These are phyloP conservation scores for Cadophora luteo-olivacea DNA, from an alignment of 2,329 filamentous ascomycete genomes.

Conservation along the genomic window DNA sequence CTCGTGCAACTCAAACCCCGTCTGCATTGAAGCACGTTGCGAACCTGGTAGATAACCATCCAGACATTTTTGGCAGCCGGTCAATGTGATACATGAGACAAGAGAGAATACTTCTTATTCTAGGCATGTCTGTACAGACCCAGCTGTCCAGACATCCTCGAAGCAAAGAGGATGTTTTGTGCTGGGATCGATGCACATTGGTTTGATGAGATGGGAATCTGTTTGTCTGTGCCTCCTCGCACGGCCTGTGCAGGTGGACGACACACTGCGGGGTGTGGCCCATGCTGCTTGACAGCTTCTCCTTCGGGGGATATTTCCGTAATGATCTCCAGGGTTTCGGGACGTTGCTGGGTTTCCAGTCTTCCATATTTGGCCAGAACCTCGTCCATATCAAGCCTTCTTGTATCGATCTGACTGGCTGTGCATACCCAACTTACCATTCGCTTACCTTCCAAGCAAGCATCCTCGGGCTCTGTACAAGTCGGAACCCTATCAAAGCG, in stretches of 20 bases:
- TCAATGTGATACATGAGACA: conserved; percentile 3
- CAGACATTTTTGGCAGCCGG: not conserved
- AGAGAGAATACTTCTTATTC: not conserved
- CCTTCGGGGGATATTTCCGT: not conserved
- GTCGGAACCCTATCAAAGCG: not conserved
- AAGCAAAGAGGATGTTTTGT: not conserved
- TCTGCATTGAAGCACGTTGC: conserved; percentile 5
- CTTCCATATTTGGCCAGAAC: not conserved
- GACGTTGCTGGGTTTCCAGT: not conserved
- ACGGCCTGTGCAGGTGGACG: not conserved
- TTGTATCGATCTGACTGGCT: not conserved
- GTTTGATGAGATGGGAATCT: not conserved
- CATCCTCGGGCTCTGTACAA: not conserved
- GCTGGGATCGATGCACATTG: not conserved
- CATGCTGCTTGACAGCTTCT: not conserved
- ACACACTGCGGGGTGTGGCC: conserved; percentile 14
- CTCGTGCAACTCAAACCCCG: not conserved
- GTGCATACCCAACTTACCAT: not conserved
- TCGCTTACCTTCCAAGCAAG: not conserved
- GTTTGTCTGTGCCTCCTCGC: conserved; percentile 15
- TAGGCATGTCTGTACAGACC: not conserved
- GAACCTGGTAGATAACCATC: not conserved
- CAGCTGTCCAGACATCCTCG: conserved; percentile 6
- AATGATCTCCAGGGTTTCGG: conserved; percentile 11
- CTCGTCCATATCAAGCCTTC: not conserved